Percentiles rank a stretch among this genome's conserved stretches.
phyloP scores from a whole-genome alignment of 2,329 filamentous ascomycete genomes.

The Periconia sp. region DNA sequence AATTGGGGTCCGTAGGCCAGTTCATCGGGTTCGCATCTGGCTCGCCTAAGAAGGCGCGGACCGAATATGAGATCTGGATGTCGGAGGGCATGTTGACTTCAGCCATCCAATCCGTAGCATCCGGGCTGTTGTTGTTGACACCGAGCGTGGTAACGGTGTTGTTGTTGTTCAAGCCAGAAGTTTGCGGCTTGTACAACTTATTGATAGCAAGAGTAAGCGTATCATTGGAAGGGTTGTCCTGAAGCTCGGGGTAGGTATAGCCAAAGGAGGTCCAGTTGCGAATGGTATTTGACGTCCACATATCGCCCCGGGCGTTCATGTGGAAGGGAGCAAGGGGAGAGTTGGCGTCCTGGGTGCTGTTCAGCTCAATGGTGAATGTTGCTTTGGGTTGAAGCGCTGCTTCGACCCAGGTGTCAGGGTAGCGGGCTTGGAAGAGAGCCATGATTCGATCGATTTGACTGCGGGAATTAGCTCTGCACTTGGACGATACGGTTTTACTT shows the following conservation, averaged over 20 bases:
- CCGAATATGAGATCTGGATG: slow-evolving; percentile 38
- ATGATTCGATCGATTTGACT: slow-evolving; percentile 36
- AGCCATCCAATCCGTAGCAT: slow-evolving; percentile 35
- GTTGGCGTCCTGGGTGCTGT: slow-evolving; percentile 23
- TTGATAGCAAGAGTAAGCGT: slow-evolving; percentile 34
- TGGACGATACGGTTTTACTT: background rate
- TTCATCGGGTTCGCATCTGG: slow-evolving; percentile 28
- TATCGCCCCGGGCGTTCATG: slow-evolving; percentile 38
- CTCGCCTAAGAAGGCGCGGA: slow-evolving; percentile 39
- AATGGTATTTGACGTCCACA: slow-evolving; percentile 34
- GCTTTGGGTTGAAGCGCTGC: slow-evolving; percentile 25
- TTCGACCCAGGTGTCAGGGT: slow-evolving; percentile 42
- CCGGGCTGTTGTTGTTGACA: slow-evolving; percentile 13
- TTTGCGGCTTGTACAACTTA: slow-evolving; percentile 32
- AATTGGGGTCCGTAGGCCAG: slow-evolving; percentile 48
- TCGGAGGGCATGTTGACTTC: slow-evolving; percentile 40
- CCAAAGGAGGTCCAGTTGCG: slow-evolving; percentile 40
- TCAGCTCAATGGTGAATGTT: slow-evolving; percentile 27
- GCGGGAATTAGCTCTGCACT: background rate
- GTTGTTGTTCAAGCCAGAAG: slow-evolving; percentile 29
- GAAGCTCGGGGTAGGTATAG: slow-evolving; percentile 42
- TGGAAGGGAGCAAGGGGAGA: slow-evolving; percentile 37
- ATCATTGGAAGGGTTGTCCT: slow-evolving; percentile 30
- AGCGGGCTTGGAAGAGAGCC: slow-evolving; percentile 34
- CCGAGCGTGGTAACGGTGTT: slow-evolving; percentile 20